Conservation (phyloP, 257 asterid genomes). For the Solanum chiquidenum region DNA sequence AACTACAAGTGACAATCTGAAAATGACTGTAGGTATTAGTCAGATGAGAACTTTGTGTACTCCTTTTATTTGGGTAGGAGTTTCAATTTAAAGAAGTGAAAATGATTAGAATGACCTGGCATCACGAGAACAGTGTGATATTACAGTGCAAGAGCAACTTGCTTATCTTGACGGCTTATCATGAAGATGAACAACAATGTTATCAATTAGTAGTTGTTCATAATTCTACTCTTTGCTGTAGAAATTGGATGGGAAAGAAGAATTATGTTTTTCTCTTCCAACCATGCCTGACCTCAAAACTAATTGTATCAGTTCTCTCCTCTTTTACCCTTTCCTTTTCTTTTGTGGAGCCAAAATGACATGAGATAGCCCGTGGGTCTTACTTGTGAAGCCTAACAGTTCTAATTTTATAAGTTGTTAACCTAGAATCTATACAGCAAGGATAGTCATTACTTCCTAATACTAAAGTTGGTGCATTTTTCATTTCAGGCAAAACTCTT, state of each 20-base stretch:
- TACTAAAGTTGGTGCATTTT: not conserved
- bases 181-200: not conserved
- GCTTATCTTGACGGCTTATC: not conserved
- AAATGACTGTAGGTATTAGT: not conserved
- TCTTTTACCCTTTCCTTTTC: not conserved
- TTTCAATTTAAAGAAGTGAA: not conserved
- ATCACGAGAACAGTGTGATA: not conserved
- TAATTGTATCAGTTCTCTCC: not conserved
- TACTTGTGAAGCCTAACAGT: not conserved
- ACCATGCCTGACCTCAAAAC: not conserved
- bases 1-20: not conserved
- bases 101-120: not conserved
- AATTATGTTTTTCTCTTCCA: not conserved
- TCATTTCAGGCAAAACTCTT: conserved; percentile 68
- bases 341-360: not conserved
- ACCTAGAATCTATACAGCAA: not conserved
- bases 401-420: not conserved
- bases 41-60: not conserved
- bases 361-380: not conserved
- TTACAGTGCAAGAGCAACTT: not conserved
- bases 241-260: not conserved
- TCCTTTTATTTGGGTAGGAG: not conserved
- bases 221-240: not conserved
- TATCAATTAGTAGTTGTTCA: not conserved
- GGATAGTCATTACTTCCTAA: not conserved